Conservation (phyloP, 805 yeast genomes). For the Cyberlindnera maritima region DNA sequence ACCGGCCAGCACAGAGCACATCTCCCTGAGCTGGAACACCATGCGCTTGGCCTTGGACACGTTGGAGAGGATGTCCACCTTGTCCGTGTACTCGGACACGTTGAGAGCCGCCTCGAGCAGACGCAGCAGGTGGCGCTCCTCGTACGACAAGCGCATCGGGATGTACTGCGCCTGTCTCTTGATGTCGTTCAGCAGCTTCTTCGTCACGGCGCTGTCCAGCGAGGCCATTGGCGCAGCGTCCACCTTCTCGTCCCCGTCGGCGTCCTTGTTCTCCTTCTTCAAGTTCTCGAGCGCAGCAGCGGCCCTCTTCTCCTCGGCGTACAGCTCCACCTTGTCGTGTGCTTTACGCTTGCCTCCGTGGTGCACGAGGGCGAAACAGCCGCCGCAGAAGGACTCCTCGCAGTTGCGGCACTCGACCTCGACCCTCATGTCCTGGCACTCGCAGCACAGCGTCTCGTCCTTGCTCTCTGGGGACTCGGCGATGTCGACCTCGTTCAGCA, state of each 20-base stretch:
- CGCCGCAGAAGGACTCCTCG: conserved; percentile 65
- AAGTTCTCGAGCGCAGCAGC: conserved; percentile 4
- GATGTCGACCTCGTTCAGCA: conserved; percentile 13
- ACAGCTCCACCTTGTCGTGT: conserved; percentile 37
- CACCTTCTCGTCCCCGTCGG: conserved; percentile 19
- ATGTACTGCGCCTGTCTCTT: conserved; percentile 49
- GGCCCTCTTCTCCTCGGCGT: conserved; percentile 19
- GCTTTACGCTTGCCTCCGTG: conserved; percentile 60
- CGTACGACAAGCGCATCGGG: conserved; percentile 65
- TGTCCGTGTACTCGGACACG: conserved; percentile 78
- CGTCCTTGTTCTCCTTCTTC: conserved; percentile 22
- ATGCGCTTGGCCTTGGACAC: conserved; percentile 69
- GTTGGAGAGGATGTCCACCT: conserved; percentile 67
- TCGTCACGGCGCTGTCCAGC: neutral
- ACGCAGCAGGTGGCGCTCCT: conserved; percentile 66
- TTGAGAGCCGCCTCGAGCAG: conserved; percentile 72
- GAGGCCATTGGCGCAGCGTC: neutral
- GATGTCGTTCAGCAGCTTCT: conserved; percentile 27
- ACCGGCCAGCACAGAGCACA: conserved; percentile 78
- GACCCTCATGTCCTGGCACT: conserved; percentile 71
- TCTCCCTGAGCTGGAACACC: conserved; percentile 67
- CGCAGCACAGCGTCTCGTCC: conserved; percentile 53
- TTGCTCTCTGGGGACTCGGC: conserved; percentile 20
- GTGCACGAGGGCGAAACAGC: conserved; percentile 67
- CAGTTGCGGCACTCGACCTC: conserved; percentile 62